Evolutionary conservation across 2,329 filamentous ascomycete species (phyloP), one percentile per base, ranked within the genome.

Genomic region (Colletotrichum lupini): DNA sequence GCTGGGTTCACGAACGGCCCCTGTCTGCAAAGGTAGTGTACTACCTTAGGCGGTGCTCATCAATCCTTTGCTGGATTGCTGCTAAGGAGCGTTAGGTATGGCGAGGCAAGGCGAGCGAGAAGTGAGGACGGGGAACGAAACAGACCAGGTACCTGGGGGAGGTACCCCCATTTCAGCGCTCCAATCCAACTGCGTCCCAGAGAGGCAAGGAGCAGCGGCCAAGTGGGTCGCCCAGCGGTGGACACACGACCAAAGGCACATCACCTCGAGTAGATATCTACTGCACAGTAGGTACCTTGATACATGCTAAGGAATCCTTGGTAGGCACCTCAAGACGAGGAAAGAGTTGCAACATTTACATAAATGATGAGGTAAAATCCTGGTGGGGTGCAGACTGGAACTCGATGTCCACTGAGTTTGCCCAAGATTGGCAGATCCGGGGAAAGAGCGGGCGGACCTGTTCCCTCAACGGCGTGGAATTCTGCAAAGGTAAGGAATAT

Each of bases 1-100:
- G 42, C 42, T 49, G 63, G 49, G 67, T 60, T 56, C 68, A 60
- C 46, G 26, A 71, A 60, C 9, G 46, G 63, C 28, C 63, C 67
- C 22, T 16, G 68, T 56, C 67, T 28, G 35, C 16, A 49, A 49
- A 49, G 42, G 42, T 49, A 49, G 42, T 19, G 42, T 49, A 8
- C 42, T 11, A 49, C 26, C 26, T 1, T 1, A 26, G 32, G n/a
- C 19, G 42, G 42, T 19, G n/a, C 19, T 49, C 19, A 58, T 49
- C 12, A 28, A 58, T 19, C 56, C 6, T 12, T 56, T 56, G 22
- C 22, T 58, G 24, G 58, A 64, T 60, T 59, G 55, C 56, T 56
- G 37, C 37, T 42, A 56, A 56, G 32, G 32, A 35, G 11, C 32
- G 9, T 35, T 56, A 67, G 56, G 57, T 63, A 30, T 61, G 35